These are phyloP conservation scores for Sanghuangporus weigelae DNA, from an alignment of 1,284 basidiomycete species.

Conservation along the genomic window DNA sequence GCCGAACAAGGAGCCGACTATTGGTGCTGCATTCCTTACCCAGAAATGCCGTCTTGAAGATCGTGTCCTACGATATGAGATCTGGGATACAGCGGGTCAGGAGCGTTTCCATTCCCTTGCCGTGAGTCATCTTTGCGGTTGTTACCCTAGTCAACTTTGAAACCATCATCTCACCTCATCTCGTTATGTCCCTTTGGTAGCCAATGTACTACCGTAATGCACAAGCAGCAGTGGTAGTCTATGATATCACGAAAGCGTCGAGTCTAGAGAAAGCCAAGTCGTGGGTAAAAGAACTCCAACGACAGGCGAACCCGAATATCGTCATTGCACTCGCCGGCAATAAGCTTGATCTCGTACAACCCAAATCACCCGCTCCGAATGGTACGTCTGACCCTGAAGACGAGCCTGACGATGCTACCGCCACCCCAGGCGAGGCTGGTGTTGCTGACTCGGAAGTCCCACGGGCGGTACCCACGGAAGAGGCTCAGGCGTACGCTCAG, in stretches of 20 bases:
- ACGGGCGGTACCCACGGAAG: conserved; percentile 87
- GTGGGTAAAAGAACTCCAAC: conserved; percentile 99
- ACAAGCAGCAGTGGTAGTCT: conserved; percentile 97
- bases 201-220: conserved; percentile 99
- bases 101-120: conserved; percentile 93
- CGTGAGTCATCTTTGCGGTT: conserved; percentile 38
- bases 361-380: conserved; percentile 42
- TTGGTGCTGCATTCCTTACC: conserved; percentile 91
- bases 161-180: conserved; percentile 3
- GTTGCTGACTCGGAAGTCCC: conserved; percentile 62
- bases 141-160: background rate
- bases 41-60: conserved; percentile 91
- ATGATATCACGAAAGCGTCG: conserved; percentile 91
- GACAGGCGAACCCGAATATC: conserved; percentile 98
- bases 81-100: conserved; percentile 95
- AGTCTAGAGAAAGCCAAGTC: conserved; percentile 99
- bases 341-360: conserved; percentile 90
- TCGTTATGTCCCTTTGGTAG: conserved; percentile 31
- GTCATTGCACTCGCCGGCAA: conserved; percentile 96
- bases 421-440: conserved; percentile 75
- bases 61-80: conserved; percentile 90
- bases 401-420: conserved; percentile 81
- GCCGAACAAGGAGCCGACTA: conserved; percentile 96
- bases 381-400: conserved; percentile 58
- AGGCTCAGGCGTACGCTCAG: conserved; percentile 94